Conservation (phyloP, 2,329 filamentous ascomycete species). For the Colletotrichum australisinense region DNA sequence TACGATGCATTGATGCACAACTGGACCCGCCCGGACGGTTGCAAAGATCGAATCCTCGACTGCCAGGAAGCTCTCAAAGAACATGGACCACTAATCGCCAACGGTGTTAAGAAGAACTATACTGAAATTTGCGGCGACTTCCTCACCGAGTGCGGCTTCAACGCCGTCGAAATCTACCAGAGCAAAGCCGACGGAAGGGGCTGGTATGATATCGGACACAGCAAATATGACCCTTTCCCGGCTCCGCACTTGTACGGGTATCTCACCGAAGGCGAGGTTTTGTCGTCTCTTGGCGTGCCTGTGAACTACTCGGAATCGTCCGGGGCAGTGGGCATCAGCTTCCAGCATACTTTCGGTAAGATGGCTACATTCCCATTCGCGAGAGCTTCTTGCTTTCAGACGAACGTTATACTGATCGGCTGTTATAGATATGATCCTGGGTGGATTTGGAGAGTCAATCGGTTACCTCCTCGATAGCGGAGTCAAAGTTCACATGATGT, state of each 20-base stretch:
- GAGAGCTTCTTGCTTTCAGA: not conserved
- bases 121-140: constrained; percentile 24
- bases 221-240: constrained; percentile 36
- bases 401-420: not conserved
- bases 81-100: constrained; percentile 37
- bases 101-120: constrained; percentile 38
- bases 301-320: constrained; percentile 59
- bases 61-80: constrained; percentile 58
- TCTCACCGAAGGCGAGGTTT: constrained; percentile 50
- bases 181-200: constrained; percentile 25
- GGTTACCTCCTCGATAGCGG: constrained; percentile 56
- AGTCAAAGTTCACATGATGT: constrained; percentile 71
- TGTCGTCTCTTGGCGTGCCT: constrained; percentile 70
- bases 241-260: constrained; percentile 34
- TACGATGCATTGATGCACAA: constrained; percentile 47
- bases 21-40: constrained; percentile 56
- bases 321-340: constrained; percentile 26
- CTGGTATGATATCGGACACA: constrained; percentile 38
- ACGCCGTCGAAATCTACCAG: constrained; percentile 20
- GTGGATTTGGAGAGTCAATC: constrained; percentile 56
- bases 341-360: constrained; percentile 16
- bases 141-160: constrained; percentile 41
- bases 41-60: constrained; percentile 60
- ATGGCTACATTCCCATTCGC: not conserved
- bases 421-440: constrained; percentile 43